Conservation (phyloP, 148 eudicot genomes). For the Silene conica region DNA sequence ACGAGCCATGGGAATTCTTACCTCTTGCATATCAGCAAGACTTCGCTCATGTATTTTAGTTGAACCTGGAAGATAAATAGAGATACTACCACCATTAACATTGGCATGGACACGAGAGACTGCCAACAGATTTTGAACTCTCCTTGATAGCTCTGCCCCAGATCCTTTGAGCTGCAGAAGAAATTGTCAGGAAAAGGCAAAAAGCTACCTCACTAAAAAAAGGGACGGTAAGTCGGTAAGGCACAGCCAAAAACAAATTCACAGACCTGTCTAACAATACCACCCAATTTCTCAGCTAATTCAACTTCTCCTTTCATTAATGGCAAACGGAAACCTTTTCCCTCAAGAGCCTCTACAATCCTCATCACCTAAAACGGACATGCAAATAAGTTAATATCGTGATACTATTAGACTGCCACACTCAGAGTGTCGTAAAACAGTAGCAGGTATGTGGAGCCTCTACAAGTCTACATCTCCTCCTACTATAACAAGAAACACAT, state of each 20-base stretch:
- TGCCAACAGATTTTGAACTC: slow-evolving; percentile 90
- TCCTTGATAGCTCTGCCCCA: slow-evolving; percentile 92
- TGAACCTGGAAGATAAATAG: slow-evolving; percentile 74
- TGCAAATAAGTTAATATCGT: slow-evolving; percentile 9
- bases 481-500: not conserved
- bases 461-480: too few relatives aligned
- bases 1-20: slow-evolving; percentile 21
- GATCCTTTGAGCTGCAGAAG: slow-evolving; percentile 82
- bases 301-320: slow-evolving; percentile 92
- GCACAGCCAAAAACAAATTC: not conserved
- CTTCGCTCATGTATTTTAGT: slow-evolving; percentile 85
- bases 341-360: slow-evolving; percentile 91
- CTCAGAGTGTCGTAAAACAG: not conserved
- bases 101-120: slow-evolving; percentile 77
- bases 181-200: slow-evolving; percentile 28
- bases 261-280: slow-evolving; percentile 71
- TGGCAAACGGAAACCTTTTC: slow-evolving; percentile 80
- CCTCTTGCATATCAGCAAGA: slow-evolving; percentile 96
- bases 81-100: slow-evolving; percentile 54
- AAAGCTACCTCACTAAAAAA: not conserved
- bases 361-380: slow-evolving; percentile 59
- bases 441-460: not conserved
- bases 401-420: not conserved
- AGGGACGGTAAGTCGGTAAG: not conserved
- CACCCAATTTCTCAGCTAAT: slow-evolving; percentile 85